Evolutionary conservation across 306 rosid species (phyloP), one percentile per base, ranked within the genome.

Genomic region (Comarum palustre): DNA sequence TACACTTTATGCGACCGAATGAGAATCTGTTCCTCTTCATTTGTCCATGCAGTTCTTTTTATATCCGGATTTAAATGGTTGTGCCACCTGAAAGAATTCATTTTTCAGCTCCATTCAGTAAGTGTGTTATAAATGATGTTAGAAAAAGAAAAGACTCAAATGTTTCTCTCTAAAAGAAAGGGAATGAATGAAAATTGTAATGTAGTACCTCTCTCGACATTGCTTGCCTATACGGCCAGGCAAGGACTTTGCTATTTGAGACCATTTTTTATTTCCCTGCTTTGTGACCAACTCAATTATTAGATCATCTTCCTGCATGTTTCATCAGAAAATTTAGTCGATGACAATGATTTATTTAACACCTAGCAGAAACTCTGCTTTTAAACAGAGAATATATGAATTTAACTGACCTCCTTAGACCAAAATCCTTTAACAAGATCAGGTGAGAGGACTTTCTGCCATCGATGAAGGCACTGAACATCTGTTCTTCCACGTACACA

Each of bases 201-300:
- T 66, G 57, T 20, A 17, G 9, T 72, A 83, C 84, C 90, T 81
- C 77, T 86, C 87, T 73, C 87, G 72, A 41, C 87, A 86, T 75
- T 86, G 90, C 69, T 86, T 86, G 45, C 90, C 90, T 72, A 86
- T 86, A 39, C 87, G 85, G 20, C 90, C 90, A 8, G 87, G 90
- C 74, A 86, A 73, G 51, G 8, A 66, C 66, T 81, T 86, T 11
- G 90, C 71, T 59, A 83, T 76, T 27, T 34, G 25, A 38, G 85
- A 83, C 90, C 90, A 86, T 19, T 73, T 83, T 66, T 41, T 79
- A 13, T 29, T 77, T 29, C 88, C 88, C 34, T 66, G 73, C 78
- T 45, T 70, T 72, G 32, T 22, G 7, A 85, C 86, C 61, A 79
- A 73, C 61, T 76, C 69, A n/a, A 60, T 19, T 54, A 79, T 76